phyloP scores from a whole-genome alignment of 495 filamentous ascomycete species.

The Peziza echinospora region DNA sequence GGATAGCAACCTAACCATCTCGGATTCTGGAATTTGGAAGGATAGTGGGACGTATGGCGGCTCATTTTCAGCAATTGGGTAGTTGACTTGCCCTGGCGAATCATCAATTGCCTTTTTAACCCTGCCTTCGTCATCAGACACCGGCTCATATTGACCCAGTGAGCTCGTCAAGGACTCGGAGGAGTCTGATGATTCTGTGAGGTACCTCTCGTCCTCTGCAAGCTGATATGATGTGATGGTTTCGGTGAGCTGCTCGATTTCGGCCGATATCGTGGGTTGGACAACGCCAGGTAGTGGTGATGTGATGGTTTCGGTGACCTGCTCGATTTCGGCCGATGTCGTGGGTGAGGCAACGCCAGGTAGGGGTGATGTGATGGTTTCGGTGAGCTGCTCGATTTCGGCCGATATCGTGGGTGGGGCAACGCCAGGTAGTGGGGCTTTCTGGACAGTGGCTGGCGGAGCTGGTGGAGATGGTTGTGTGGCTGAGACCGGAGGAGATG shows the following conservation, averaged over 20 bases:
- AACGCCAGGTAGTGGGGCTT: too few species aligned
- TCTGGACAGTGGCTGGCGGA: neutral
- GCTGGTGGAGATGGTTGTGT: neutral
- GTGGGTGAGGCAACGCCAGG: too few species aligned
- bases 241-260: too few species aligned
- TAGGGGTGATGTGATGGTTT: neutral
- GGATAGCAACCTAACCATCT: neutral
- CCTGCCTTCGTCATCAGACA: neutral
- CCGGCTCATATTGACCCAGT: neutral
- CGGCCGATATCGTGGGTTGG: too few species aligned
- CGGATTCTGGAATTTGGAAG: conserved; percentile 7
- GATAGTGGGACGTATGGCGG: conserved; percentile 9
- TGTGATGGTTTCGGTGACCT: too few species aligned
- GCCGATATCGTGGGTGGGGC: neutral
- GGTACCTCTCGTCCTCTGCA: neutral
- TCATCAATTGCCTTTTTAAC: neutral
- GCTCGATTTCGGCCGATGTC: too few species aligned
- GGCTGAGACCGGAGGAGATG: too few species aligned
- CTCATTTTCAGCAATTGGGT: neutral
- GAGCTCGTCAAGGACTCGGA: neutral
- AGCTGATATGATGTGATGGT: neutral
- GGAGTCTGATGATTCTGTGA: neutral
- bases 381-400: neutral
- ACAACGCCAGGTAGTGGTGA: too few species aligned
- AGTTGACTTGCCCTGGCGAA: neutral